These are phyloP conservation scores for Beta vulgaris DNA, from an alignment of 148 eudicot genomes.

Conservation along the genomic window DNA sequence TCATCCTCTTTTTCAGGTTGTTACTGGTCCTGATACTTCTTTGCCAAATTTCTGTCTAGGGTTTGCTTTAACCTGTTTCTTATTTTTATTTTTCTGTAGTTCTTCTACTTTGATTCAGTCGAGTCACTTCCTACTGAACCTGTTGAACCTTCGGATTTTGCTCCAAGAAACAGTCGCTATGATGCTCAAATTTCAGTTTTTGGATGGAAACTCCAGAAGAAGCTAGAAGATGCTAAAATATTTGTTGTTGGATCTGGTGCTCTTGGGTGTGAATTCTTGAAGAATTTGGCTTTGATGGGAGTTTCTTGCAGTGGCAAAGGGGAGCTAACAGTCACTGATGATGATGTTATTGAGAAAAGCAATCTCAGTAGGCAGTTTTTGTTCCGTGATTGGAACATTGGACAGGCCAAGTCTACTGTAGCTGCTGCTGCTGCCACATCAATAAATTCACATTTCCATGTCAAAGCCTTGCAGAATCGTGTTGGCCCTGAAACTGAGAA, in stretches of 20 bases:
- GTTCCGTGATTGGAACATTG: constrained; percentile 96
- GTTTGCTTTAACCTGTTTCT: neutral
- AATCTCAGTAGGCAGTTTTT: constrained; percentile 89
- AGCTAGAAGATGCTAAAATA: constrained; percentile 65
- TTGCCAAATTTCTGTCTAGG: neutral
- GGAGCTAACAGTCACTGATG: constrained; percentile 82
- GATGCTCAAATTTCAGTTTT: constrained; percentile 96
- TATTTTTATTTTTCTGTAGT: constrained; percentile 39
- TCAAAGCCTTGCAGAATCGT: constrained; percentile 90
- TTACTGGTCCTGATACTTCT: neutral
- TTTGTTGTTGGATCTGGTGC: constrained; percentile 96
- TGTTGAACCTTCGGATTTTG: constrained; percentile 53
- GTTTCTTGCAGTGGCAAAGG: constrained; percentile 70
- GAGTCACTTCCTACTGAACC: constrained; percentile 84
- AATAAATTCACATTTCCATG: constrained; percentile 54
- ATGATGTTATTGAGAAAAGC: constrained; percentile 95
- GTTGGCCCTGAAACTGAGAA: constrained; percentile 85
- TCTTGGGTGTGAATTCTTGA: constrained; percentile 88
- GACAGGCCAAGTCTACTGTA: constrained; percentile 94
- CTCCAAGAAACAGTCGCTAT: constrained; percentile 73
- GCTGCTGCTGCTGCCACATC: constrained; percentile 77
- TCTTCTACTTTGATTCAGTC: constrained; percentile 91
- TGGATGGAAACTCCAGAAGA: constrained; percentile 81
- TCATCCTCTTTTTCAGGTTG: constrained; percentile 88
- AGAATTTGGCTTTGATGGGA: constrained; percentile 93